Evolutionary conservation across 768 basidiomycete species (phyloP), one percentile per base, ranked within the genome.

Genomic region (Pisolithus sp.): DNA sequence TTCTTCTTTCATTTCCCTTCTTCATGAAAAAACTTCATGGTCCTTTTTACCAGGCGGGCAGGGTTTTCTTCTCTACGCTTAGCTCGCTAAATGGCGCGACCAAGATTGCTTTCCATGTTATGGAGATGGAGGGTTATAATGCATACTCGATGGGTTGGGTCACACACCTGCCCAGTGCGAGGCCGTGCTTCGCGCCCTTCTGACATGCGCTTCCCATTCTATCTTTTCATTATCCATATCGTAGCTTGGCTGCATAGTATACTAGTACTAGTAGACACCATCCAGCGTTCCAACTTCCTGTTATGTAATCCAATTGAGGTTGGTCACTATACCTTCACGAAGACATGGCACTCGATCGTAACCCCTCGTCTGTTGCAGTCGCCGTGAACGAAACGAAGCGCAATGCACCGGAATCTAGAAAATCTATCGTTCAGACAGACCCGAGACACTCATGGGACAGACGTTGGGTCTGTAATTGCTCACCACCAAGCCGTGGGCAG

Each of bases 51-150:
- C 85, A 85, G 82, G 83, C 72, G 77, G 75, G 69, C 75, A 69
- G 73, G 70, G 5, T 57, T 62, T 57, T 46, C 52, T 50, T 50
- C 52, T 53, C 58, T 59, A 73, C 72, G 75, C 74, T 74, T 75
- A 59, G 70, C 65, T 66, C 23, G 74, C 84, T 74, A 81, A 88
- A 90, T 89, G 86, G 86, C 81, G 76, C 77, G 81, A 85, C 82
- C 85, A 66, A 88, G 81, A 89, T 34, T 13, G 67, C 63, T 70
- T 68, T 68, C 55, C 50, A 6, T 20, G 23, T 21, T 54, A n/a
- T n/a, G 48, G 58, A 63, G 69, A 62, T 71, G 65, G 81, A 78
- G 71, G 77, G 79, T 79, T 80, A 81, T 86, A 89, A 89, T 89
- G 85, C 86, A 75, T 46, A 56, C 56, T 57, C 66, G 59, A 55